A percentile compares a stretch with the other conserved stretches of the same genome.
Evolutionary conservation across 257 asterid species (phyloP).

Genomic region (Buddleja alternifolia): DNA sequence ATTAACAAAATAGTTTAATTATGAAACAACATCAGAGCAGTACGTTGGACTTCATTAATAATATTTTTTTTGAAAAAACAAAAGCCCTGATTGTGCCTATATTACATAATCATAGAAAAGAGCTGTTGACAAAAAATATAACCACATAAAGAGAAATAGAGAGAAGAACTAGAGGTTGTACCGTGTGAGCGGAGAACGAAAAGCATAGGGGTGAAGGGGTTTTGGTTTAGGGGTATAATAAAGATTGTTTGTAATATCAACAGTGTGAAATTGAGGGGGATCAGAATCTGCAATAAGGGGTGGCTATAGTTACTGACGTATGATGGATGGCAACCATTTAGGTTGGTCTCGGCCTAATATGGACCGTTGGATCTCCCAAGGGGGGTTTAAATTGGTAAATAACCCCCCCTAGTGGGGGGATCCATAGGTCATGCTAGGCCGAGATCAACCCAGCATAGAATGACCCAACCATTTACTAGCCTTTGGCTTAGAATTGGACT

Average conservation of each 20-base stretch:
- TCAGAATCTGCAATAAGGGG: conserved; percentile 7
- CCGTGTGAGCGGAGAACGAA: conserved; percentile 2
- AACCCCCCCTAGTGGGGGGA: too few species aligned
- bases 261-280: background rate
- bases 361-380: too few species aligned
- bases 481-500: background rate
- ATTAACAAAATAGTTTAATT: background rate
- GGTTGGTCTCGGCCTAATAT: too few species aligned
- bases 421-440: too few species aligned
- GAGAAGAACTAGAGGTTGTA: background rate
- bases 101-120: background rate
- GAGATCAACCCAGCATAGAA: too few species aligned
- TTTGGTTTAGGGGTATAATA: background rate
- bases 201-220: background rate
- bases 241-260: background rate
- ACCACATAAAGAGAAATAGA: background rate
- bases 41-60: background rate
- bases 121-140: background rate
- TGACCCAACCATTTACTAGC: too few species aligned
- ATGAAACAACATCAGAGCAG: background rate
- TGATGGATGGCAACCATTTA: conserved; percentile 6
- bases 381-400: too few species aligned
- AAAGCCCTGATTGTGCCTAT: too few species aligned
- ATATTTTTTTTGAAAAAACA: too few species aligned
- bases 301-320: background rate